Percentiles rank a stretch among this genome's conserved stretches.
phyloP scores from a whole-genome alignment of 2,329 filamentous ascomycete species.

The Truncatella angustata region DNA sequence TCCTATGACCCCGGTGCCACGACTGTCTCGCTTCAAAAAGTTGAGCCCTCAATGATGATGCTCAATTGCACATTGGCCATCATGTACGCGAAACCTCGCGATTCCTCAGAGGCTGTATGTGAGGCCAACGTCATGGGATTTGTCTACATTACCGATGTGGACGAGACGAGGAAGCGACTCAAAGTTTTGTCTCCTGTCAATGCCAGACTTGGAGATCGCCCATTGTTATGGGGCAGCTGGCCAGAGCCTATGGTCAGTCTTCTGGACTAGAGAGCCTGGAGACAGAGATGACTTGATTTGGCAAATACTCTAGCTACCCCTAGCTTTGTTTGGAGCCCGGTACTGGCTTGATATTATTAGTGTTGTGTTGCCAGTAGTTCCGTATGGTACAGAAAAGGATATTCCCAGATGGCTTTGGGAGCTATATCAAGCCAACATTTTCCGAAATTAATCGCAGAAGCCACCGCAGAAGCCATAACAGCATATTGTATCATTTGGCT shows the following conservation, averaged over 20 bases:
- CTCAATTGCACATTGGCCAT: conserved; percentile 83
- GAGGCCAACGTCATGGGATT: conserved; percentile 88
- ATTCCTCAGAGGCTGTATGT: conserved; percentile 69
- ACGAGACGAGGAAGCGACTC: conserved; percentile 63
- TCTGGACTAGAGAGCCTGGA: conserved; percentile 43
- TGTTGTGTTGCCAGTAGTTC: too few species aligned
- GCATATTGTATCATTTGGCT: too few species aligned
- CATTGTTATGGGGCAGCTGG: conserved; percentile 82
- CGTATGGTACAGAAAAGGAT: too few species aligned
- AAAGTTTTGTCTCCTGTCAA: conserved; percentile 75
- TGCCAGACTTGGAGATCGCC: conserved; percentile 74
- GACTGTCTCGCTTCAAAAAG: conserved; percentile 50
- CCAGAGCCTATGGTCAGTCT: conserved; percentile 81
- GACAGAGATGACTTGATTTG: too few species aligned
- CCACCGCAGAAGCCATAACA: too few species aligned
- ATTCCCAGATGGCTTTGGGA: too few species aligned
- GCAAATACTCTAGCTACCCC: too few species aligned
- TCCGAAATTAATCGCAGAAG: too few species aligned
- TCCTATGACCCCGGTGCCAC: conserved; percentile 21
- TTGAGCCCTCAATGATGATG: conserved; percentile 65
- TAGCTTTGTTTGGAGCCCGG: too few species aligned
- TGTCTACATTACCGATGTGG: conserved; percentile 87
- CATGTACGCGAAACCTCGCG: conserved; percentile 71
- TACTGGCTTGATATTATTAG: too few species aligned
- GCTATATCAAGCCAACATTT: too few species aligned